Base-by-base conservation (phyloP, 805 yeast species). In the Pichia insulana region DNA sequence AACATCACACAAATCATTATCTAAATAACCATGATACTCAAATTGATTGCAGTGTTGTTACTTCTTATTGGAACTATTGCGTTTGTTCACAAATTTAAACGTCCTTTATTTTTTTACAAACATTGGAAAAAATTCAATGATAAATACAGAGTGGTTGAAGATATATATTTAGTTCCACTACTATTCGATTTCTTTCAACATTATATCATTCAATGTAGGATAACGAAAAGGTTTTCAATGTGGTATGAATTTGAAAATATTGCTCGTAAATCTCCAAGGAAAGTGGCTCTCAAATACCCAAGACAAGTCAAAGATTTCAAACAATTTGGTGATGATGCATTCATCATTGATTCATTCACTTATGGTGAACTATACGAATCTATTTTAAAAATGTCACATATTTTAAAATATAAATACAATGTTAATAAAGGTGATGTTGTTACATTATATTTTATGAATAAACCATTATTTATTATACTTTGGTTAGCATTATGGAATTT, bases 401-500 rank as follows among this genome's bases (percentile, higher is more conserved):
- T 85, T 36, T 66, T 90, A 50, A 73, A 67, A 37, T 60, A 71
- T 47, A 77, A 80, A 44, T 80, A 78, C 53, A 81, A 81, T 2
- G 74, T 89, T 30, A 64, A 76, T 16, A 63, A 76, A 12, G 79
- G 80, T 34, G 85, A 85, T 49, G 71, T 78, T 9, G 76, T 90
- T 36, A 94, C 84, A 0, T 54, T 90, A 35, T 81, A 80, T 54
- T 82, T 77, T 56, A 81, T 84, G 55, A 89, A 89, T 62, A 86
- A 83, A 57, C 95, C 96, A 2, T 65, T 87, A 48, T 85, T 84
- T 53, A 62, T 89, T 13, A 70, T 88, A 41, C 57, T 83, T 33
- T 85, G 96, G 95, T 70, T 84, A 42, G 83, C 96, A 0, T 63
- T 83, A 37, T 89, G 96, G 96, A 84, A 86, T 54, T 69, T 89